These are phyloP conservation scores for Funneliformis geosporum DNA, from an alignment of 192 early-diverging fungal species.

Conservation along the genomic window DNA sequence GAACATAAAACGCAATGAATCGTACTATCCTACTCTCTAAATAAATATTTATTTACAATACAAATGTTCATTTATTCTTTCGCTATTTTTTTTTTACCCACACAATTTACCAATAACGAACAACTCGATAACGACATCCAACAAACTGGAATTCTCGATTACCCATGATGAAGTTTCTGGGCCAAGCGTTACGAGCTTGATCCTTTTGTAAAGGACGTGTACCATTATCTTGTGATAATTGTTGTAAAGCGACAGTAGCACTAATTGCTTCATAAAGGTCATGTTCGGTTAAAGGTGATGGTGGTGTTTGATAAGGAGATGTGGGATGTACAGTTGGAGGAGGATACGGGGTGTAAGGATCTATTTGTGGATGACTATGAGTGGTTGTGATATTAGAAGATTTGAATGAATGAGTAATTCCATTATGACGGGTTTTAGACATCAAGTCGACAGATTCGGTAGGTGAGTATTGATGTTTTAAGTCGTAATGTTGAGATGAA, in stretches of 20 bases:
- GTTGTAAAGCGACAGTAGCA: constrained; percentile 14
- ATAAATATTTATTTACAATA: constrained; percentile 13
- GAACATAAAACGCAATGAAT: not conserved
- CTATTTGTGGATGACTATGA: not conserved
- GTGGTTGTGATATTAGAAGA: not conserved
- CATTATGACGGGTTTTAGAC: not conserved
- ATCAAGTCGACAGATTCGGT: not conserved
- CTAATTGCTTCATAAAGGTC: constrained; percentile 20
- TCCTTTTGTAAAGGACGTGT: constrained; percentile 8
- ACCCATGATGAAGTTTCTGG: constrained; percentile 18
- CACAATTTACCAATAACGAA: constrained; percentile 24
- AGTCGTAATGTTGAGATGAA: constrained; percentile 13
- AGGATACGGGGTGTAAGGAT: constrained; percentile 1
- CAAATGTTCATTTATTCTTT: constrained; percentile 7
- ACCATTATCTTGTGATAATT: constrained; percentile 11
- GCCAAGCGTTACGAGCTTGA: constrained; percentile 2
- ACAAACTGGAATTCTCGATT: constrained; percentile 27
- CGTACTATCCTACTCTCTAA: not conserved
- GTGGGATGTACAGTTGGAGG: constrained; percentile 8
- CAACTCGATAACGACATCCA: constrained; percentile 23
- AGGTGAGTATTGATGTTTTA: constrained; percentile 5
- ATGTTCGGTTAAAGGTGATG: constrained; percentile 13
- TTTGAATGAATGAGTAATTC: not conserved
- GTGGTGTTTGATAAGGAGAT: not conserved
- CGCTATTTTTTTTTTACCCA: not conserved